Conservation (phyloP, 495 filamentous ascomycete genomes). For the Penicillium paradoxum region DNA sequence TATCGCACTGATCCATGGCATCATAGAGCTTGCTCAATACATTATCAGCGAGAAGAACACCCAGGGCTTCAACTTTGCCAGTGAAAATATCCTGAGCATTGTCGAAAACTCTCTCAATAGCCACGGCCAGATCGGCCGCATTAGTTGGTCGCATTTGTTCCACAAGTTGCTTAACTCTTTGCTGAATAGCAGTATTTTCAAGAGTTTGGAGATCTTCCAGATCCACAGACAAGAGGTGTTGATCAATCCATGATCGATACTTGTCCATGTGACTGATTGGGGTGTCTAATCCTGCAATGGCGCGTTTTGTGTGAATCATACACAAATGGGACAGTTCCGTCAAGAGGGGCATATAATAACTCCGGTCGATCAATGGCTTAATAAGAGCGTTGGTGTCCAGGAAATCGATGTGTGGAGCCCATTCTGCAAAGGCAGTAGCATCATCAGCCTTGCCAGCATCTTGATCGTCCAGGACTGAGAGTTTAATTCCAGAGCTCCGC, state of each 20-base stretch:
- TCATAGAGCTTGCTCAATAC: slow-evolving; percentile 27
- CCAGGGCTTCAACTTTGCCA: slow-evolving; percentile 18
- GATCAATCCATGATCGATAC: slow-evolving; percentile 11
- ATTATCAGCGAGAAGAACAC: slow-evolving; percentile 27
- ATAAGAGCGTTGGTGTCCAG: slow-evolving; percentile 8
- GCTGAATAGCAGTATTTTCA: not conserved
- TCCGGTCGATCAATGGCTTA: slow-evolving; percentile 7
- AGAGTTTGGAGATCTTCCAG: not conserved
- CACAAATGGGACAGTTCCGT: slow-evolving; percentile 6
- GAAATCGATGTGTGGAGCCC: slow-evolving; percentile 19
- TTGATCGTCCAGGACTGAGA: slow-evolving; percentile 11
- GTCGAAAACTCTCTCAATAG: slow-evolving; percentile 9
- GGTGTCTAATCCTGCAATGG: slow-evolving; percentile 1
- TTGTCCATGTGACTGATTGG: slow-evolving; percentile 8
- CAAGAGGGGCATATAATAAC: not conserved
- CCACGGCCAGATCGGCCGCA: not conserved
- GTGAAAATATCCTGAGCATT: slow-evolving; percentile 17
- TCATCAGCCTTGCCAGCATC: not conserved
- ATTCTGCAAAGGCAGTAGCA: slow-evolving; percentile 1
- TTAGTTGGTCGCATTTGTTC: not conserved
- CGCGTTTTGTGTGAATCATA: slow-evolving; percentile 12
- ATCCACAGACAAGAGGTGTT: slow-evolving; percentile 1
- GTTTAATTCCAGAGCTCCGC: slow-evolving; percentile 1
- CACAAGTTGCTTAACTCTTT: not conserved
- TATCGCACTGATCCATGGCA: slow-evolving; percentile 16